A percentile compares a stretch with the other conserved stretches of the same genome.
Evolutionary conservation across 345 rosid genomes (phyloP).

Genomic region (Eucalyptus cloeziana): DNA sequence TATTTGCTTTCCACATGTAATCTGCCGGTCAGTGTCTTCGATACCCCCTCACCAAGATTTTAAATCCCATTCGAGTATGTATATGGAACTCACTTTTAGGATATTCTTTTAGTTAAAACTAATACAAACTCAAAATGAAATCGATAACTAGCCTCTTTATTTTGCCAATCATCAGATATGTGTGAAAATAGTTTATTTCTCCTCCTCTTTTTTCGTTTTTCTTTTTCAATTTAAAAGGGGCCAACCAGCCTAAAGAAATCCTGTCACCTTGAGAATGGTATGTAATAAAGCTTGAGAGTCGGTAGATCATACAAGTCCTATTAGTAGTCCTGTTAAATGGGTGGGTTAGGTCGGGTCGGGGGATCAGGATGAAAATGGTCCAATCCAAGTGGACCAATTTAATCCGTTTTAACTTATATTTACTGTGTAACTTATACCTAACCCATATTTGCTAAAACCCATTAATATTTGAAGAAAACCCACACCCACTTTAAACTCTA

Average conservation of each 20-base stretch:
- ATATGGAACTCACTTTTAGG: not conserved
- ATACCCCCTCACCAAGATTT: not conserved
- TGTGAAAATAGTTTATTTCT: too few species aligned
- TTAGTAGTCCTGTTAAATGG: too few species aligned
- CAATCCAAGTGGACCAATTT: fast-evolving
- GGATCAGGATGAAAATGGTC: fast-evolving
- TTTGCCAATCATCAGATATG: not conserved
- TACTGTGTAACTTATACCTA: too few species aligned
- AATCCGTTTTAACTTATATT: too few species aligned
- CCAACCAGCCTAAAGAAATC: not conserved
- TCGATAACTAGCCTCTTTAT: not conserved
- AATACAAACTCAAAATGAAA: not conserved
- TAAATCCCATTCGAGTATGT: not conserved
- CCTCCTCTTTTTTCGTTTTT: fast-evolving
- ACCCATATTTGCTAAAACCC: too few species aligned
- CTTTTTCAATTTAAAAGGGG: not conserved
- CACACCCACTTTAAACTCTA: not conserved
- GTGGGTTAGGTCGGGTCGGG: too few species aligned
- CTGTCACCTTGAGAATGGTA: not conserved
- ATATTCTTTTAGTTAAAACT: not conserved
- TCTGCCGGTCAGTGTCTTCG: not conserved
- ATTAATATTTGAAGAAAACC: too few species aligned
- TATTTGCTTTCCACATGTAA: not conserved
- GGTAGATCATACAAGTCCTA: not conserved
- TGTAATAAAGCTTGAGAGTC: not conserved